These are phyloP conservation scores for Paraglomus occultum DNA, from an alignment of 192 early-diverging fungal genomes.

Conservation along the genomic window DNA sequence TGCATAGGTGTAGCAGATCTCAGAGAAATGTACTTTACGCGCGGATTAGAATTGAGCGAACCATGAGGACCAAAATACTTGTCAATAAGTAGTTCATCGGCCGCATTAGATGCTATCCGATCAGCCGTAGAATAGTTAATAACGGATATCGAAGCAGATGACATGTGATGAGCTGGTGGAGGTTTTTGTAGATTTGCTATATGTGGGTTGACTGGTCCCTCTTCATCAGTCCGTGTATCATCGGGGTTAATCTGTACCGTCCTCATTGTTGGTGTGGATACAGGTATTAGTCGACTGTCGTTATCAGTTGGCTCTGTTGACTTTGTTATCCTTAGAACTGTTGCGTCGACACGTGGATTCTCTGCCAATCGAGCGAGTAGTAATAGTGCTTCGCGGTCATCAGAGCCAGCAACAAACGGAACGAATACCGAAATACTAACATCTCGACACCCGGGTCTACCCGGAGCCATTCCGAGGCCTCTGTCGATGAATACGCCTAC, in stretches of 20 bases:
- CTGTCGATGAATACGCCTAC: slow-evolving; percentile 76
- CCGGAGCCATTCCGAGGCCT: slow-evolving; percentile 54
- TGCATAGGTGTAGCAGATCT: slow-evolving; percentile 36
- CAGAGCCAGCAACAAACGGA: slow-evolving; percentile 68
- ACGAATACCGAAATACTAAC: slow-evolving; percentile 51
- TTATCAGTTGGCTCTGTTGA: slow-evolving; percentile 8
- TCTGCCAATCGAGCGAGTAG: slow-evolving; percentile 52
- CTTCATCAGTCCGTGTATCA: too few relatives aligned
- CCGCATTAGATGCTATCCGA: slow-evolving; percentile 5
- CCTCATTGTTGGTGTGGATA: background rate
- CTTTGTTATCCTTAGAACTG: slow-evolving; percentile 46
- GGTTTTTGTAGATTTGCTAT: background rate
- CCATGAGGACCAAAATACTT: background rate
- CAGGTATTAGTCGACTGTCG: background rate
- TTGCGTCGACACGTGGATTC: slow-evolving; percentile 41
- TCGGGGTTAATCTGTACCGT: too few relatives aligned
- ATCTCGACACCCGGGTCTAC: slow-evolving; percentile 23
- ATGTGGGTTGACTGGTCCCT: background rate
- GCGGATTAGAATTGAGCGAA: slow-evolving; percentile 33
- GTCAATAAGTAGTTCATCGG: slow-evolving; percentile 7
- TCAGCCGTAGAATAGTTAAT: slow-evolving; percentile 26
- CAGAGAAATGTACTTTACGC: slow-evolving; percentile 30
- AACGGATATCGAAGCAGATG: slow-evolving; percentile 3
- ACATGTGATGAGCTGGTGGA: slow-evolving; percentile 25
- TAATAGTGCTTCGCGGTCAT: slow-evolving; percentile 64